Evolutionary conservation across 257 asterid species (phyloP).

Genomic region (Nicotiana paniculata): DNA sequence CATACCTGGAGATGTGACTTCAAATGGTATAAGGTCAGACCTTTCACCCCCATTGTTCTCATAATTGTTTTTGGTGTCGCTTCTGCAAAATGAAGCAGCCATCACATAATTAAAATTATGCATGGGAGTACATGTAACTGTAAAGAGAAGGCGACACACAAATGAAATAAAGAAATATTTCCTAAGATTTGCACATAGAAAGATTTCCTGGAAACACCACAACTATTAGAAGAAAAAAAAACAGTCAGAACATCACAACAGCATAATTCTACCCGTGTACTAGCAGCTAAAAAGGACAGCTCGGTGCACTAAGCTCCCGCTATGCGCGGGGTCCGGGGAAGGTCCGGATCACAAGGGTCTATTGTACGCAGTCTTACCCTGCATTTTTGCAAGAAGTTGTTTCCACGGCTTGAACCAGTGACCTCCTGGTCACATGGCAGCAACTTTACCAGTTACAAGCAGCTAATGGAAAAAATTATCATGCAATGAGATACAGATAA

Average conservation of each 20-base stretch:
- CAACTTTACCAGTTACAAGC: background rate
- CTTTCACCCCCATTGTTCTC: constrained; percentile 96
- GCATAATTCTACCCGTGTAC: background rate
- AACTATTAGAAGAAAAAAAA: background rate
- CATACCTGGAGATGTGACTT: constrained; percentile 95
- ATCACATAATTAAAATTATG: background rate
- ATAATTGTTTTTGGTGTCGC: constrained; percentile 83
- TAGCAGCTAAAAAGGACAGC: background rate
- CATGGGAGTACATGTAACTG: background rate
- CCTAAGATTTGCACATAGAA: background rate
- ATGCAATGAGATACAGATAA: background rate
- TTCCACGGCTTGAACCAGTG: too few relatives aligned
- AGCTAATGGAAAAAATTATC: background rate
- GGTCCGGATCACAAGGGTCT: too few relatives aligned
- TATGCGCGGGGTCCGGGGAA: too few relatives aligned
- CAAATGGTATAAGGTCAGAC: constrained; percentile 87
- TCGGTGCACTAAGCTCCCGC: too few relatives aligned
- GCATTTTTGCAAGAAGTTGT: too few relatives aligned
- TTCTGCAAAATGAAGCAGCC: constrained; percentile 42
- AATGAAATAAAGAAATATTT: background rate
- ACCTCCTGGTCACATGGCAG: too few relatives aligned
- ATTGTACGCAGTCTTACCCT: too few relatives aligned
- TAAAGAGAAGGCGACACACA: background rate
- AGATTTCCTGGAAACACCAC: background rate
- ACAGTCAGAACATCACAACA: background rate